Base-by-base conservation (phyloP, 768 basidiomycete genomes). In the Zangia roseola region DNA sequence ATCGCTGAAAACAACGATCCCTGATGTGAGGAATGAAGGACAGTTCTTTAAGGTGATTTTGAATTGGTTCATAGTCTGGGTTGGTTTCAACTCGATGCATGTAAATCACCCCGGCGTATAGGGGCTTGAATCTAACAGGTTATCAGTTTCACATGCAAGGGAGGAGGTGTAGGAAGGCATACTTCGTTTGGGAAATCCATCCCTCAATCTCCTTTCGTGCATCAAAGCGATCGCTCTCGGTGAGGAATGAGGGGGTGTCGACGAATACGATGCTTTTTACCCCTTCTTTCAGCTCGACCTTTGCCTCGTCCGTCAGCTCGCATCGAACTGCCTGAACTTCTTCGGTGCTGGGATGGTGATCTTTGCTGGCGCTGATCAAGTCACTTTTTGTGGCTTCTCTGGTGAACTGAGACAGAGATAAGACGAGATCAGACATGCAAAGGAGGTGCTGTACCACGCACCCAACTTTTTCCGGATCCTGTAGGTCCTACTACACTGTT, bases 391-490 rank as follows among this genome's bases (percentile, higher is more conserved):
- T 62, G 2, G 40, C 59, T 28, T 45, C 26, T 31, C 28, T 58
- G 30, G 35, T 38, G 20, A 60, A 60, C 59, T 60, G 28, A 21
- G 19, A 24, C 10, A 1, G 19, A 21, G 9, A 16, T 54, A 16
- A 41, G 45, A 39, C 16, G 7, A 36, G 10, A 39, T 2, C 19
- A 8, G 12, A 16, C 1, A n/a, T 1, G 20, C n/a, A 7, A 6
- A 17, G 5, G 10, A 9, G 26, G 33, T 10, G 19, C n/a, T 20
- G 10, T n/a, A n/a, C 31, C 21, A 54, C 59, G 16, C 28, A 60
- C 59, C 59, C 56, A 60, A 21, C 59, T 60, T 23, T 60, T 60
- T 0, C 59, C 59, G 0, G 51, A 49, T 28, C 59, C 59, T 26
- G 59, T 51, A 5, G 59, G 55, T 0, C 59, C 59, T 5, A 56